Base-by-base conservation (phyloP, 1,284 basidiomycete genomes). In the Hypsizygus ulmarius region DNA sequence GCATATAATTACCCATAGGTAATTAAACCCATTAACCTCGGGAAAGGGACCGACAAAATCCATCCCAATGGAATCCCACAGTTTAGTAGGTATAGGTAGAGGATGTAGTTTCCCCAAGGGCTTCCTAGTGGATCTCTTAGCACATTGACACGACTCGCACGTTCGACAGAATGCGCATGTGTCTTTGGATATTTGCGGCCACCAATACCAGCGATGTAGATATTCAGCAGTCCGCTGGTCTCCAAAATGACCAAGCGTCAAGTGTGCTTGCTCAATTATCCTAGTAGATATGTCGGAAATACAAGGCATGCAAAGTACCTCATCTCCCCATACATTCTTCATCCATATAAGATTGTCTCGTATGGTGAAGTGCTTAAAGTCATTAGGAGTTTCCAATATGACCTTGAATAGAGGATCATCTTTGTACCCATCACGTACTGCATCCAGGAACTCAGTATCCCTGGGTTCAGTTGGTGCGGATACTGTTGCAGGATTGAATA, bases 31-130 rank as follows among this genome's bases (percentile, higher is more conserved):
- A 32, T 56, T 45, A 0, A 56, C 57, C 42, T 66, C 57, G 0
- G 69, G 67, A 16, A 72, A 59, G 6, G 67, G 70, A 3, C 65
- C 64, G 0, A 69, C 46, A 15, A 67, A 68, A 51, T 68, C 64
- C 54, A 67, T 67, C 0, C 61, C 62, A 8, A 67, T 62, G 0
- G 56, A 61, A 3, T 61, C 53, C 56, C 60, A 64, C 1, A 61
- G 63, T 16, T 49, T 29, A 0, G 30, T 51, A 2, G 63, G 59
- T 5, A 11, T 56, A 39, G 0, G 43, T 25, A 71, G 43, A 9
- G 51, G 15, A 42, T 69, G 63, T 1, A 67, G 44, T 33, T 61
- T 52, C 5, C 69, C 67, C 1, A 43, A 12, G 0, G 64, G 60
- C 16, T 45, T 45, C 12, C 43, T 29, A n/a, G 56, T 60, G 0